These are phyloP conservation scores for Trichoderma sp. DNA, from an alignment of 2,329 filamentous ascomycete genomes.

Conservation along the genomic window DNA sequence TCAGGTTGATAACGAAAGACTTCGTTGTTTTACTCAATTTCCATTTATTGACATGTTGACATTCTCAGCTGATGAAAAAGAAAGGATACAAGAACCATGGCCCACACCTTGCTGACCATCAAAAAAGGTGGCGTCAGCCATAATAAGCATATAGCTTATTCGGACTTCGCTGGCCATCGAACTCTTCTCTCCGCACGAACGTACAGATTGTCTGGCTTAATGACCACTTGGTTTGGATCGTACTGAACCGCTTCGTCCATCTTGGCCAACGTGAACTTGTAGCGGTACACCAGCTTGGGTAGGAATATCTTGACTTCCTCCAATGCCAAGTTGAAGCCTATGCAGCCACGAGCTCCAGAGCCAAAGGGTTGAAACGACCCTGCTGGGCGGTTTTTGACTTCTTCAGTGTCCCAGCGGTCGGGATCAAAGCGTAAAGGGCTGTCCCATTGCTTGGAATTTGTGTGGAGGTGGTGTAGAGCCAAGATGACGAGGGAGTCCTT, in stretches of 20 bases:
- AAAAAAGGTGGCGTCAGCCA: background rate
- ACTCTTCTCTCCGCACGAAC: conserved; percentile 47
- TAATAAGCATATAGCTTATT: background rate
- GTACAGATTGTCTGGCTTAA: conserved; percentile 39
- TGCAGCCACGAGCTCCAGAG: conserved; percentile 54
- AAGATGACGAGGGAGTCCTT: conserved; percentile 52
- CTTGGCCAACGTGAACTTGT: conserved; percentile 50
- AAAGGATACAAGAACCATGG: background rate
- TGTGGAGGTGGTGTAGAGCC: conserved; percentile 48
- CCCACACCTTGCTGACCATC: background rate
- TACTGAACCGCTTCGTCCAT: conserved; percentile 50
- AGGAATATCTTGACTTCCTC: conserved; percentile 59
- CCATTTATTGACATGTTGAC: background rate
- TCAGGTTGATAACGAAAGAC: background rate
- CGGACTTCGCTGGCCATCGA: conserved; percentile 42
- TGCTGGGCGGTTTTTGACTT: conserved; percentile 49
- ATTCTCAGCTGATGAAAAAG: background rate
- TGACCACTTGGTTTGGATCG: conserved; percentile 57
- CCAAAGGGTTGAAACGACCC: conserved; percentile 59
- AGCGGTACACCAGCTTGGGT: conserved; percentile 56
- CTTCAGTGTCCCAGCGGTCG: conserved; percentile 53
- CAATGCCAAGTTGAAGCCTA: conserved; percentile 63
- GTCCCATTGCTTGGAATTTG: conserved; percentile 55
- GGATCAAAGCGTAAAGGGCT: conserved; percentile 57
- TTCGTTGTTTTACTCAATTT: background rate